Evolutionary conservation across 2,329 filamentous ascomycete genomes (phyloP), one percentile per base, ranked within the genome.

Genomic region (Colletotrichum echinochloae): DNA sequence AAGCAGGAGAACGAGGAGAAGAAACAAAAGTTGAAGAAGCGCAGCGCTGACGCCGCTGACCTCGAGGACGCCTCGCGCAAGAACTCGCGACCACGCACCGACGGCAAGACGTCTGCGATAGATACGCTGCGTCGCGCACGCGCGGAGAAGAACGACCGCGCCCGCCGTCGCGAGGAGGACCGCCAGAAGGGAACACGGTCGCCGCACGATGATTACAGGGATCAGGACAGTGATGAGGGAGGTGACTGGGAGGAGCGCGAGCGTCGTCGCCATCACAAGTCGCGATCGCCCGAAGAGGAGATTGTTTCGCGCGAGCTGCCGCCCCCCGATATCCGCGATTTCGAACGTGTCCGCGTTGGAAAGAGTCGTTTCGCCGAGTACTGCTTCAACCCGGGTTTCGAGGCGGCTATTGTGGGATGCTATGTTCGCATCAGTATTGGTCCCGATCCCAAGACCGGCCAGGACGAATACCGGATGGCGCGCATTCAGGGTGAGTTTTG

Each of bases 381-480:
- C 65, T 98, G 94, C 85, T 97, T 97, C 83, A 95, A 95, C 75
- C 96, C 96, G 14, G 91, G 91, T 5, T 98, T 99, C 74, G 93
- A 97, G 66, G 84, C 92, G 11, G 88, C 92, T 37, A 92, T 98
- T 76, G 89, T 86, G 20, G 94, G 94, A 61, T 97, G 94, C 80
- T 99, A 92, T 79, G 91, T 92, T 46, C 93, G 96, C 61, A 90
- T 98, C 74, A 93, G 91, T 72, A 89, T 98, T 66, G 95, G 95
- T 0, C 87, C 91, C 16, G 92, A 97, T 77, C 88, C 88, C 14
- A 87, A 90, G 28, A 93, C 89, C 5, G 91, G 92, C 4, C 85
- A 91, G 70, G 92, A 92, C 72, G 88, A 93, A 74, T 99, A 99
- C 80, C 92, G 95, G 71, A 92, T 99, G 88, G 92, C 92, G 37